Conservation (phyloP, 2,329 filamentous ascomycete genomes). For the Colletotrichum sp. region DNA sequence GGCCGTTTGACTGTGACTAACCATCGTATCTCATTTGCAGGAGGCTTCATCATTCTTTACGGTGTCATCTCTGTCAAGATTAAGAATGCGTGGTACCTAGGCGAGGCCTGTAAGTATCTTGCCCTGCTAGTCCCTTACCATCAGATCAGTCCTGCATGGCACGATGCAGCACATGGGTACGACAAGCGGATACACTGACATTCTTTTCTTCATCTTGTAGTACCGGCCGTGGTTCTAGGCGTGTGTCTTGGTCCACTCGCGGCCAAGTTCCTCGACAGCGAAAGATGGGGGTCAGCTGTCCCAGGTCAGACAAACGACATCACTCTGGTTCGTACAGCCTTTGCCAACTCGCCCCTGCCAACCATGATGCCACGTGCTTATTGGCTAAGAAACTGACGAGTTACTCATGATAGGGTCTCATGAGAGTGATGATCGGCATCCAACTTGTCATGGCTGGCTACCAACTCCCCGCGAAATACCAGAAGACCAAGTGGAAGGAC, state of each 20-base stretch:
- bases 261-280: slow-evolving; percentile 55
- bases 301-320: slow-evolving; percentile 37
- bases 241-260: slow-evolving; percentile 59
- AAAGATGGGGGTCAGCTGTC: slow-evolving; percentile 42
- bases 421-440: slow-evolving; percentile 65
- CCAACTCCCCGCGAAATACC: slow-evolving; percentile 64
- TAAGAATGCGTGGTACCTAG: slow-evolving; percentile 58
- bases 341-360: background rate
- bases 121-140: background rate
- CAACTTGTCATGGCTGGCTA: slow-evolving; percentile 69
- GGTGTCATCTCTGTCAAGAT: slow-evolving; percentile 58
- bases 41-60: slow-evolving; percentile 52
- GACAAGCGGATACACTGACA: background rate
- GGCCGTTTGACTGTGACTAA: background rate
- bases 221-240: slow-evolving; percentile 60
- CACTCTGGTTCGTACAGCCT: slow-evolving; percentile 37
- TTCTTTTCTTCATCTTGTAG: slow-evolving; percentile 32
- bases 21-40: slow-evolving; percentile 27
- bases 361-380: too few species aligned
- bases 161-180: background rate
- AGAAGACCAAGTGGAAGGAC: slow-evolving; percentile 53
- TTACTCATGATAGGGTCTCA: slow-evolving; percentile 42
- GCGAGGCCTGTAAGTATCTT: slow-evolving; percentile 52
- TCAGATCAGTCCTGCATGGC: background rate
- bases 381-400: background rate